phyloP scores from a whole-genome alignment of 768 basidiomycete species.

The Strobilomyces confusus region DNA sequence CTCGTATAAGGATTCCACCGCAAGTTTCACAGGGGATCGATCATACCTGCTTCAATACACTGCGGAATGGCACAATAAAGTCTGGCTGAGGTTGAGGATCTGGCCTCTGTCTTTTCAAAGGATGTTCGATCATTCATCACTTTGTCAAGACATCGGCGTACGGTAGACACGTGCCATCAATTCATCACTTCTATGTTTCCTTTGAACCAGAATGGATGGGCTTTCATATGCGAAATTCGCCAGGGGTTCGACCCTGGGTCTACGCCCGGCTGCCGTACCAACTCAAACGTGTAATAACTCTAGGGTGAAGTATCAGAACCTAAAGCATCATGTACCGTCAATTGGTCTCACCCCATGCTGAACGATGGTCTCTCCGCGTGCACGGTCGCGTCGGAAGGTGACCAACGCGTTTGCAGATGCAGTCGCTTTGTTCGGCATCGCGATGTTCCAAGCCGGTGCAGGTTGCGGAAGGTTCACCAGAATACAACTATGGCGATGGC shows the following conservation, averaged over 20 bases:
- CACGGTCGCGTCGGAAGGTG: conserved; percentile 23
- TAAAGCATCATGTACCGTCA: background rate
- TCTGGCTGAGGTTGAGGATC: background rate
- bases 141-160: background rate
- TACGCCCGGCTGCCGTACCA: conserved; percentile 13
- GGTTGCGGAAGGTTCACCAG: conserved; percentile 28
- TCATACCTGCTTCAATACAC: background rate
- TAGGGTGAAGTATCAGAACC: background rate
- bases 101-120: background rate
- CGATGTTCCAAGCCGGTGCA: conserved; percentile 17
- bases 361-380: conserved; percentile 19
- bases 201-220: conserved; percentile 27
- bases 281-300: conserved; percentile 27
- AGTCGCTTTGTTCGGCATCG: conserved; percentile 15
- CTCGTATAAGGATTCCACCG: too few relatives aligned
- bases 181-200: conserved; percentile 26
- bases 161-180: conserved; percentile 5
- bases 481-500: conserved; percentile 11
- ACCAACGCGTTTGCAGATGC: conserved; percentile 24
- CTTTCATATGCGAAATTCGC: conserved; percentile 25
- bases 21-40: too few relatives aligned
- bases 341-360: conserved; percentile 22
- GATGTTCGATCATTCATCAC: background rate
- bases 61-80: background rate
- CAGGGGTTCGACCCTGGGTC: conserved; percentile 20